These are phyloP conservation scores for Thermothelomyces thermophilus DNA, from an alignment of 2,329 filamentous ascomycete species.

Conservation along the genomic window DNA sequence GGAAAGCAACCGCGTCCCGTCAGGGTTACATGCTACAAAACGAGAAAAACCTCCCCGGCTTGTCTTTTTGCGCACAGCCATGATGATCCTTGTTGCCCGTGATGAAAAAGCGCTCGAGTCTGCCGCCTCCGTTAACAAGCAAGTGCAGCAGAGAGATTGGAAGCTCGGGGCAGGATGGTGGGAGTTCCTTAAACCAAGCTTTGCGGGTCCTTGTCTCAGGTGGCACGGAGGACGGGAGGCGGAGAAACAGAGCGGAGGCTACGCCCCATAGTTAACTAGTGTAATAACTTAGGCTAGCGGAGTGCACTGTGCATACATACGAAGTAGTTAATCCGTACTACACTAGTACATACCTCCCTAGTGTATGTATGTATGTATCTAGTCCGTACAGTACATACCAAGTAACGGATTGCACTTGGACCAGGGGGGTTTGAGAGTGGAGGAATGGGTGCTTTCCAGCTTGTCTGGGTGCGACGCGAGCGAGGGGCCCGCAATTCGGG, in stretches of 20 bases:
- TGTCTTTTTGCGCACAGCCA: neutral
- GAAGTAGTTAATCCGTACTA: too few relatives aligned
- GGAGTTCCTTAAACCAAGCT: neutral
- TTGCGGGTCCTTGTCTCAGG: neutral
- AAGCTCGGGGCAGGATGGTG: too few relatives aligned
- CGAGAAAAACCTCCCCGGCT: neutral
- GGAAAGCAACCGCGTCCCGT: neutral
- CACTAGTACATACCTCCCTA: too few relatives aligned
- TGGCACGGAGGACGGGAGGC: neutral
- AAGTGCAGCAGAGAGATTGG: too few relatives aligned
- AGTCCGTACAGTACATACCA: too few relatives aligned
- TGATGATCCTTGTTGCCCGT: constrained; percentile 8
- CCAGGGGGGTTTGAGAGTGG: neutral
- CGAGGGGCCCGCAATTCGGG: constrained; percentile 10
- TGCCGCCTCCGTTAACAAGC: too few relatives aligned
- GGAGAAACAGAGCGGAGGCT: neutral
- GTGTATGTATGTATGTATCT: too few relatives aligned
- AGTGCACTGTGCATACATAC: too few relatives aligned
- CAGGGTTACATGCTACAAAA: neutral
- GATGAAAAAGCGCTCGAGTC: constrained; percentile 5
- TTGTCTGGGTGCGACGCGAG: constrained; percentile 1
- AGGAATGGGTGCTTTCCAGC: neutral
- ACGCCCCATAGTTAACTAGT: too few relatives aligned
- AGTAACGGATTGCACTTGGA: too few relatives aligned
- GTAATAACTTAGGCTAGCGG: too few relatives aligned